Conservation (phyloP, 1,139 yeast species). For the Kodamaea anthophila region DNA sequence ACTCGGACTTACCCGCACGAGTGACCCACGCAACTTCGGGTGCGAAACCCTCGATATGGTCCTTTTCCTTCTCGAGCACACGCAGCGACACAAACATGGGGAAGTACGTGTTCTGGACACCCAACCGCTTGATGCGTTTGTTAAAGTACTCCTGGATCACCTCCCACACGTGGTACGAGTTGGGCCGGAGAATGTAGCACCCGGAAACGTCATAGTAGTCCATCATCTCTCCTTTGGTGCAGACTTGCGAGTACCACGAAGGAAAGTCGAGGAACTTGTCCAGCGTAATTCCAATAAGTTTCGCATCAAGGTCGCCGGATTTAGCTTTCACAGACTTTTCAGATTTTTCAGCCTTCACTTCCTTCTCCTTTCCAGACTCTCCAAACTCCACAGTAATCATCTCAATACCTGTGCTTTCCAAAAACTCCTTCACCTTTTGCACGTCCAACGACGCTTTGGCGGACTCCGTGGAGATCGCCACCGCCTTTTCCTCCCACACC, state of each 20-base stretch:
- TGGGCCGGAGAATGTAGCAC: constrained; percentile 95
- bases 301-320: constrained; percentile 67
- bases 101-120: constrained; percentile 93
- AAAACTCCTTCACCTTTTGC: constrained; percentile 44
- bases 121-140: constrained; percentile 69
- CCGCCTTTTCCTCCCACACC: constrained; percentile 39
- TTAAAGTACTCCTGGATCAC: constrained; percentile 85
- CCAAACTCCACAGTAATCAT: constrained; percentile 53
- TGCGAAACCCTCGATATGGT: constrained; percentile 98
- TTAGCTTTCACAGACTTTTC: constrained; percentile 21
- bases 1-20: constrained; percentile 85
- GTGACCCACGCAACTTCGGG: constrained; percentile 99
- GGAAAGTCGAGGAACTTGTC: constrained; percentile 91
- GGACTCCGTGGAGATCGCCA: constrained; percentile 56
- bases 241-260: constrained; percentile 94
- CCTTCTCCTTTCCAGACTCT: no score
- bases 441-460: constrained; percentile 54
- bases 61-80: constrained; percentile 95
- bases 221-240: constrained; percentile 95
- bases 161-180: constrained; percentile 95
- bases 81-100: constrained; percentile 96
- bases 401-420: constrained; percentile 55
- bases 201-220: constrained; percentile 99
- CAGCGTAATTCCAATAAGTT: constrained; percentile 91
- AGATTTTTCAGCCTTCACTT: constrained; percentile 31